phyloP scores from a whole-genome alignment of 108 stramenopile genomes.

The Stephanodiscus minutulus region DNA sequence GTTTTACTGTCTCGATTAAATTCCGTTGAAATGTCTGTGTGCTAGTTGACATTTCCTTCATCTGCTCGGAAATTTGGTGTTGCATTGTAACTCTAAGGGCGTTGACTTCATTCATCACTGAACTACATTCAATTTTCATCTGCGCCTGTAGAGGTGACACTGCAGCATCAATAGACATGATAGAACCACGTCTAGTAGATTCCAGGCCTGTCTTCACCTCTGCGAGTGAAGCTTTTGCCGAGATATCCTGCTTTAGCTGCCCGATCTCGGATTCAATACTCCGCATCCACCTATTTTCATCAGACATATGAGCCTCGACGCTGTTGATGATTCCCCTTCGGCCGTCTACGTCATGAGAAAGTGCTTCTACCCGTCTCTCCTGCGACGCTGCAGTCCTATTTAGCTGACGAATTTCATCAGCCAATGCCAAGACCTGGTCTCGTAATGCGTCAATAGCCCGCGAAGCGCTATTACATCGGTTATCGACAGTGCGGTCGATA shows the following conservation, averaged over 20 bases:
- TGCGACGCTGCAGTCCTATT: conserved; percentile 15
- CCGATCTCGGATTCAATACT: conserved; percentile 10
- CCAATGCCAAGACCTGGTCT: conserved; percentile 31
- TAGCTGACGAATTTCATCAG: conserved; percentile 27
- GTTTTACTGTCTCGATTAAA: conserved; percentile 11
- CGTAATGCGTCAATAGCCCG: conserved; percentile 32
- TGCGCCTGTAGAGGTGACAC: conserved; percentile 12
- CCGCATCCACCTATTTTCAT: conserved; percentile 14
- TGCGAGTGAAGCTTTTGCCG: conserved; percentile 9
- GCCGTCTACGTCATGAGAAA: conserved; percentile 24
- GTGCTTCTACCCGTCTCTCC: conserved; percentile 18
- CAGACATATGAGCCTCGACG: conserved; percentile 21
- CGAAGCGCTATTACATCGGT: conserved; percentile 13
- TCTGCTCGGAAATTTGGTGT: conserved; percentile 15
- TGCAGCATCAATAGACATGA: conserved; percentile 13
- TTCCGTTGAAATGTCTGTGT: conserved; percentile 14
- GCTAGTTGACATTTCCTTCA: conserved; percentile 10
- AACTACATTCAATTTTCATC: conserved; percentile 5
- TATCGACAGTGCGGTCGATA: conserved; percentile 21
- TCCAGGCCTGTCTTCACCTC: conserved; percentile 10
- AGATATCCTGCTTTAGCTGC: conserved; percentile 1
- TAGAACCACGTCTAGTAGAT: conserved; percentile 1
- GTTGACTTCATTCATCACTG: conserved; percentile 10
- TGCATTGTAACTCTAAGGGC: not conserved
- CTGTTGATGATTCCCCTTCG: conserved; percentile 8